Percentiles rank a stretch among this genome's conserved stretches.
These are phyloP conservation scores for Hypoxylon trugodes DNA, from an alignment of 495 filamentous ascomycete genomes.

Conservation along the genomic window DNA sequence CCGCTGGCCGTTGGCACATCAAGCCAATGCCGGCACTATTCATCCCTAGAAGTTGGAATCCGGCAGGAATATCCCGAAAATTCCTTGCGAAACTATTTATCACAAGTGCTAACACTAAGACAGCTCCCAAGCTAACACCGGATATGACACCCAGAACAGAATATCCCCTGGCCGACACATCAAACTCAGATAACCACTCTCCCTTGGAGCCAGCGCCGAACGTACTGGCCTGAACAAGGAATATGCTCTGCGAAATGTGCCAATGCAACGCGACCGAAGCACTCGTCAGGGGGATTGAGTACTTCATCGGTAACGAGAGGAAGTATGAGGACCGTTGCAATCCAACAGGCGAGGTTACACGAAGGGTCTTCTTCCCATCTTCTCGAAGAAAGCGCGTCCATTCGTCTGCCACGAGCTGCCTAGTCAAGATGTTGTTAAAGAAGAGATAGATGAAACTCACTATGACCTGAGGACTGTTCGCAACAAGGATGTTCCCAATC, in stretches of 20 bases:
- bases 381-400: conserved; percentile 32
- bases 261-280: conserved; percentile 46
- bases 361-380: conserved; percentile 45
- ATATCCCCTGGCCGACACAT: not conserved
- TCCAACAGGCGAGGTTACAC: conserved; percentile 47
- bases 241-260: conserved; percentile 54
- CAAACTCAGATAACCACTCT: not conserved
- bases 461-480: conserved; percentile 56
- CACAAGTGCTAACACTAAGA: no score
- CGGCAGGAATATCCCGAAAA: not conserved
- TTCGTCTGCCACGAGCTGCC: conserved; percentile 29
- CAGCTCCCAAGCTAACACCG: no score
- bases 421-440: conserved; percentile 19
- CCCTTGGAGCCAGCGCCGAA: not conserved
- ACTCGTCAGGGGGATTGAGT: conserved; percentile 46
- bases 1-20: not conserved
- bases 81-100: no score
- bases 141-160: not conserved
- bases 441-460: conserved; percentile 53
- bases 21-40: not conserved
- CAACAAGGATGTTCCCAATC: conserved; percentile 41
- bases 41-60: not conserved
- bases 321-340: conserved; percentile 51
- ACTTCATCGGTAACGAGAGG: conserved; percentile 52
- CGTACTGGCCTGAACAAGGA: conserved; percentile 41